A percentile compares a stretch with the other conserved stretches of the same genome.
phyloP scores from a whole-genome alignment of 75 land plant genomes.

The Cryptomeria japonica region DNA sequence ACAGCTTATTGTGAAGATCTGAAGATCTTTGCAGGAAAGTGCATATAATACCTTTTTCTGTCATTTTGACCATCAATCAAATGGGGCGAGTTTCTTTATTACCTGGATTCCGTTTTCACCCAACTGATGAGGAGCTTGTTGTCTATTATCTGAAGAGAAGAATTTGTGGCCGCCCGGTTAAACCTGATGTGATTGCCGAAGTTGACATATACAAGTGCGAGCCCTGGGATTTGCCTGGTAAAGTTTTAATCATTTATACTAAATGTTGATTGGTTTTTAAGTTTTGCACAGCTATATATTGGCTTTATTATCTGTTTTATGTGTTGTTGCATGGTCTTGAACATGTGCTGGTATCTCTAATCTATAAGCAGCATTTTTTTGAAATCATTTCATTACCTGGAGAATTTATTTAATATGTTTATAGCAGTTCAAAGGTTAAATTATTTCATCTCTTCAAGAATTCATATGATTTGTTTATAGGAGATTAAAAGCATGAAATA shows the following conservation, averaged over 20 bases:
- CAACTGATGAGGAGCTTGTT: slow-evolving; percentile 55
- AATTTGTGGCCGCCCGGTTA: slow-evolving; percentile 18
- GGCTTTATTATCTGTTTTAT: background rate
- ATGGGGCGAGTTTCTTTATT: slow-evolving; percentile 19
- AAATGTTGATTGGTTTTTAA: background rate
- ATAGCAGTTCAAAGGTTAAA: background rate
- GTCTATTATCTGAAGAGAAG: slow-evolving; percentile 36
- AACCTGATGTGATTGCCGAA: slow-evolving; percentile 31
- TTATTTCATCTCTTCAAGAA: background rate
- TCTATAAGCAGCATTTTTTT: background rate
- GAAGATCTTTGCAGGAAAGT: background rate
- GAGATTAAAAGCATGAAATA: background rate
- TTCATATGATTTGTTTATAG: background rate
- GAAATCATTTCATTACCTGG: background rate
- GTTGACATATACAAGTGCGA: slow-evolving; percentile 50
- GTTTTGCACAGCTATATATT: background rate
- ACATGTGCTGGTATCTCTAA: background rate
- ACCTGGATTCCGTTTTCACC: slow-evolving; percentile 49
- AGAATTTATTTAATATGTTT: background rate
- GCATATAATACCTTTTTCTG: slow-evolving; percentile 6
- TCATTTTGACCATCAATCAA: background rate
- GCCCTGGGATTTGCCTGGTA: slow-evolving; percentile 54
- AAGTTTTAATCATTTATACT: background rate
- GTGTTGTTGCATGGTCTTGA: background rate
- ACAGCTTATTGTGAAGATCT: background rate